Evolutionary conservation across 2,329 filamentous ascomycete genomes (phyloP), one percentile per base, ranked within the genome.

Genomic region (Aspergillus sp.): DNA sequence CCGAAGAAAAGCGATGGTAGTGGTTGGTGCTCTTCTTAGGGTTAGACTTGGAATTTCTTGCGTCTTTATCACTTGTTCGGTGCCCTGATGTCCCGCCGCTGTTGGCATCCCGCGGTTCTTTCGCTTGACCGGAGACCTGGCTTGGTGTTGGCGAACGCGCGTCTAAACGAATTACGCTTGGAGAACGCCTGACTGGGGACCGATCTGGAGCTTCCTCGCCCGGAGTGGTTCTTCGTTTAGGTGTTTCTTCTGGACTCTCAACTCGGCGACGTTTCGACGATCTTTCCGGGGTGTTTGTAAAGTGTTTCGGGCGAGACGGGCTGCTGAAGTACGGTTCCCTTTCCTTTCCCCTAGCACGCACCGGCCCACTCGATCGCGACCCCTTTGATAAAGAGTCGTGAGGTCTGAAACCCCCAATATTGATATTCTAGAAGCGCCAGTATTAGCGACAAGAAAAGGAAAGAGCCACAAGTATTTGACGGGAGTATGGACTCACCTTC

Each of bases 291-390:
- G 62, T 58, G 21, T 64, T 61, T 27, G 57, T 21, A 21, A 52
- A 27, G 40, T 66, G 52, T 14, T 58, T 62, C 19, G 59, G 31
- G 6, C 48, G 59, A 7, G 57, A 55, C 40, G 58, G 52, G 6
- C 39, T 65, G 8, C 17, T 52, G 17, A 44, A 39, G 41, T 40
- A 39, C 12, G n/a, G 49, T 24, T 15, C 27, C 9, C 9, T 39
- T 47, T 53, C 11, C 55, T 61, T 65, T 23, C 67, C 65, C 35
- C 58, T 62, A 9, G 67, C 69, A 40, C 67, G 70, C 40, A 73
- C 66, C n/a, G 73, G 68, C 6, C 71, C 71, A 54, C 72, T 75
- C 24, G 69, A 64, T 51, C 68, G 68, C 15, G 62, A 50, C 44
- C 67, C 66, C 3, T 48, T 46, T 14, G 68, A 66, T 37, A 74